Percentiles rank a stretch among this genome's conserved stretches.
These are phyloP conservation scores for Solanum gracilifrons DNA, from an alignment of 257 asterid genomes.

Conservation along the genomic window DNA sequence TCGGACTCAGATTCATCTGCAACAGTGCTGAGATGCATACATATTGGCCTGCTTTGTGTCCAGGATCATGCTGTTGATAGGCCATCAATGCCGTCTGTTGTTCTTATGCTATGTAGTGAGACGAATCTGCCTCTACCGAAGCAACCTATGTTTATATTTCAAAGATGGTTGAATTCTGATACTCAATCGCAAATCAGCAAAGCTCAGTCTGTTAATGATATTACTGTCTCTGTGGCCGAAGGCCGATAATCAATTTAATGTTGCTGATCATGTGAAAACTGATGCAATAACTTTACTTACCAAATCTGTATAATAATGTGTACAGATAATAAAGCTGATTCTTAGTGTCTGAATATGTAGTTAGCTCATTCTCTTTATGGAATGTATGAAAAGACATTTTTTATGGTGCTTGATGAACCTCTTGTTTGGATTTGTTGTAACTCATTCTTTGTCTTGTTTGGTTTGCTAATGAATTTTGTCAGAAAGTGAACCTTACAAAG, in stretches of 20 bases:
- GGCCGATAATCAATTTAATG: background rate
- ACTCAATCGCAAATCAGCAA: background rate
- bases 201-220: background rate
- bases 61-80: background rate
- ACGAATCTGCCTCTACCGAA: background rate
- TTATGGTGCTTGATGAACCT: background rate
- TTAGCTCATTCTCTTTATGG: background rate
- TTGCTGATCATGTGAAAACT: background rate
- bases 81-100: background rate
- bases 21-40: background rate
- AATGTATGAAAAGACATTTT: background rate
- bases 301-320: background rate
- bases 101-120: background rate
- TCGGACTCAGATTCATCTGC: background rate
- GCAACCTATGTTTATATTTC: background rate
- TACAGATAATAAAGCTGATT: background rate
- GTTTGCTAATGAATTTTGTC: background rate
- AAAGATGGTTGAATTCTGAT: background rate
- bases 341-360: background rate
- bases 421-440: background rate
- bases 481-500: background rate
- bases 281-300: background rate
- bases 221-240: background rate
- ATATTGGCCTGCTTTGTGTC: background rate
- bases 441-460: background rate